phyloP scores from a whole-genome alignment of 2,329 filamentous ascomycete species.

The Pseudocercospora fuligena region DNA sequence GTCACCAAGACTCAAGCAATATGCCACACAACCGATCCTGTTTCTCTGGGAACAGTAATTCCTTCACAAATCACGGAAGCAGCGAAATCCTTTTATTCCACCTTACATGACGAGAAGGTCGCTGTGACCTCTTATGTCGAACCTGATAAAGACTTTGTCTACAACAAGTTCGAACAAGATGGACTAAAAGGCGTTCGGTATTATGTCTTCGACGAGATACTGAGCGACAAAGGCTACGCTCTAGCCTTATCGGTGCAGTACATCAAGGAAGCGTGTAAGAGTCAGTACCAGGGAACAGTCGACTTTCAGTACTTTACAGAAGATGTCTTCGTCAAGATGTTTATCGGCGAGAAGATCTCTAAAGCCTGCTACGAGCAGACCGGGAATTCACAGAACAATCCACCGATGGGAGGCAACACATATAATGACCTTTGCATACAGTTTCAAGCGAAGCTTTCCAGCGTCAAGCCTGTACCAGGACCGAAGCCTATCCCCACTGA shows the following conservation, averaged over 20 bases:
- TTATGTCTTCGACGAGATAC: neutral
- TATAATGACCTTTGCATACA: neutral
- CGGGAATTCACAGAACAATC: neutral
- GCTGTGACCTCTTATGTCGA: neutral
- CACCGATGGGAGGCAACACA: neutral
- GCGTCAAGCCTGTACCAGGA: neutral
- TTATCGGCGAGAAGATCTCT: neutral
- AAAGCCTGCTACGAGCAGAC: neutral
- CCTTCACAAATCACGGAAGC: neutral
- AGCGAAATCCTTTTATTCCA: neutral
- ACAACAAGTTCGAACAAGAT: neutral
- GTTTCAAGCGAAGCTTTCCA: neutral
- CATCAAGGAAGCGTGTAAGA: neutral
- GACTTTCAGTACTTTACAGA: neutral
- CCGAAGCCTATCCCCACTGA: neutral
- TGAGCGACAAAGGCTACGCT: neutral
- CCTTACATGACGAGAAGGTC: neutral
- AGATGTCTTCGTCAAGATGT: neutral
- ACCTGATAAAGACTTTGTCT: neutral
- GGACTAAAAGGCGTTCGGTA: neutral
- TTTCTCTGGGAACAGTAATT: neutral
- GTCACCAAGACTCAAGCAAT: neutral
- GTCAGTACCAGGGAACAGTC: neutral
- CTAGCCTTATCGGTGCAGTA: neutral
- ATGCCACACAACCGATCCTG: neutral